Evolutionary conservation across 257 asterid species (phyloP).

Genomic region (Nicotiana tabacum): DNA sequence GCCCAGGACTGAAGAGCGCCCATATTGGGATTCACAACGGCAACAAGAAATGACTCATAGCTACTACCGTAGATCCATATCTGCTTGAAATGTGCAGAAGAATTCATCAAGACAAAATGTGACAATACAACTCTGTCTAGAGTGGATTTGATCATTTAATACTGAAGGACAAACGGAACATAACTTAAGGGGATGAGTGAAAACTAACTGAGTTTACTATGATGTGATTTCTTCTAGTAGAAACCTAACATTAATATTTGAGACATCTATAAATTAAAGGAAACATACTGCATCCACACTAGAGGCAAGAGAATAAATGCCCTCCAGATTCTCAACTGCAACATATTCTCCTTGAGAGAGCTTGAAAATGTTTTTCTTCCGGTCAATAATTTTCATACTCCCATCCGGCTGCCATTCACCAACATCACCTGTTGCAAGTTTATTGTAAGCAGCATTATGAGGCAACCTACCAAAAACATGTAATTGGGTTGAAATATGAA

Average conservation of each 20-base stretch:
- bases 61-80: constrained; percentile 83
- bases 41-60: constrained; percentile 72
- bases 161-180: neutral
- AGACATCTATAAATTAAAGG: neutral
- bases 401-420: constrained; percentile 85
- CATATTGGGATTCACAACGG: constrained; percentile 69
- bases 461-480: neutral
- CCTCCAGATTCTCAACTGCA: constrained; percentile 73
- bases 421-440: constrained; percentile 52
- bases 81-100: constrained; percentile 31
- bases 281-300: constrained; percentile 48
- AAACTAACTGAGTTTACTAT: neutral
- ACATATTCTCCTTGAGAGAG: constrained; percentile 89
- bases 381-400: constrained; percentile 79
- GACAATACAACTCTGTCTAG: neutral
- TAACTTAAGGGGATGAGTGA: neutral
- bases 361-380: constrained; percentile 83
- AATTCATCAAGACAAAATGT: neutral
- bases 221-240: neutral
- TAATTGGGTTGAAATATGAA: neutral
- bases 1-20: constrained; percentile 55
- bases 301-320: constrained; percentile 49
- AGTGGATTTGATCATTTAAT: neutral
- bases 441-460: neutral
- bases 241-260: neutral